Conservation (phyloP, 2,329 filamentous ascomycete species). For the Tolypocladium nubicola region DNA sequence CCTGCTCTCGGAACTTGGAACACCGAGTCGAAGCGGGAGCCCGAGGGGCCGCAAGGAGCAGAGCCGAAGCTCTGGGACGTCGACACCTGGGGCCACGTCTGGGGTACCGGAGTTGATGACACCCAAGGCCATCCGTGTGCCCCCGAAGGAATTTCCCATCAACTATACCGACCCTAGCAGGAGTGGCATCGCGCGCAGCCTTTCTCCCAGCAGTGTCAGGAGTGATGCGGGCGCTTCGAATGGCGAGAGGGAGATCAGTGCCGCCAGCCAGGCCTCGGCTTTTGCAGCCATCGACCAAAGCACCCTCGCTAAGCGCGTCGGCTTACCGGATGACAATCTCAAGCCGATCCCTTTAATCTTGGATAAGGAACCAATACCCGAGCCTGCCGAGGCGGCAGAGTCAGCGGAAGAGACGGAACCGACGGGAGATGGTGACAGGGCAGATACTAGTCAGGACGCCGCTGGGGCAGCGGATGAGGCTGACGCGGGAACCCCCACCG, state of each 20-base stretch:
- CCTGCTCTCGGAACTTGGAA: conserved; percentile 47
- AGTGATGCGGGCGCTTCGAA: conserved; percentile 14
- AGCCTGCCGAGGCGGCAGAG: conserved; percentile 8
- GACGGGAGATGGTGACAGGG: conserved; percentile 7
- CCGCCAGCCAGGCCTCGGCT: conserved; percentile 43
- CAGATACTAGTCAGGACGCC: conserved; percentile 6
- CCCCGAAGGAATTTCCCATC: conserved; percentile 32
- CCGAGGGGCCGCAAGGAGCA: conserved; percentile 41
- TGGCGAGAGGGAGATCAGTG: conserved; percentile 20
- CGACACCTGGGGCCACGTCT: conserved; percentile 15
- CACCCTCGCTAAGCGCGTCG: conserved; percentile 45
- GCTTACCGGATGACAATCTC: conserved; percentile 30
- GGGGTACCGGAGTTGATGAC: conserved; percentile 12
- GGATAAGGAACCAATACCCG: conserved; percentile 15
- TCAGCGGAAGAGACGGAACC: conserved; percentile 9
- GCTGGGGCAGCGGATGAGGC: conserved; percentile 5
- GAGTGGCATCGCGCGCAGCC: conserved; percentile 22
- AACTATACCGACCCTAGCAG: conserved; percentile 22
- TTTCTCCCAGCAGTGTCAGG: conserved; percentile 27
- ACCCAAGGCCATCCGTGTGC: conserved; percentile 21
- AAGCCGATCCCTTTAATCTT: conserved; percentile 34
- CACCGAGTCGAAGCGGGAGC: conserved; percentile 38
- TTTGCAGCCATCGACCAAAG: conserved; percentile 56
- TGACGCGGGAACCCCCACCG: neutral
- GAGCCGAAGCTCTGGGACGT: conserved; percentile 17